A percentile compares a stretch with the other conserved stretches of the same genome.
Conservation (phyloP, 2,329 filamentous ascomycete species). For the Fusarium keratoplasticum region DNA sequence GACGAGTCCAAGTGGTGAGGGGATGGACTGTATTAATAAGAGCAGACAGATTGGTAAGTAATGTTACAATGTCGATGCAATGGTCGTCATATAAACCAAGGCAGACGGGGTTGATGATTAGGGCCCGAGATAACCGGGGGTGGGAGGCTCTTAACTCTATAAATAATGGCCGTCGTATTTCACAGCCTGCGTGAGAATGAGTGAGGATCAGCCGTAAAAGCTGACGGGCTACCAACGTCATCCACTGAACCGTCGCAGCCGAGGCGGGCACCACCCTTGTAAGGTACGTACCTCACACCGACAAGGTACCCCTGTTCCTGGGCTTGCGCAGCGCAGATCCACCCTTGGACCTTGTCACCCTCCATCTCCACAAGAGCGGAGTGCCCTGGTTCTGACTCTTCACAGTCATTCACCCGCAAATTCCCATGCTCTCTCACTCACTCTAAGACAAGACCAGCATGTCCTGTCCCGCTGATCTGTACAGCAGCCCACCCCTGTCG, state of each 20-base stretch:
- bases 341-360: slow-evolving; percentile 1
- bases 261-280: slow-evolving; percentile 28
- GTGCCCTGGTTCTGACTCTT: slow-evolving; percentile 6
- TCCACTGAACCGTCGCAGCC: slow-evolving; percentile 35
- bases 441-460: slow-evolving; percentile 25
- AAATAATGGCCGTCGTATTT: slow-evolving; percentile 40
- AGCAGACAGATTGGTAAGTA: slow-evolving; percentile 10
- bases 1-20: not conserved
- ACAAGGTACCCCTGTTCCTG: slow-evolving; percentile 8
- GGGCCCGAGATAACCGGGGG: slow-evolving; percentile 22
- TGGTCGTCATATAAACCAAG: slow-evolving; percentile 20
- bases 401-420: slow-evolving; percentile 26
- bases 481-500: slow-evolving; percentile 24
- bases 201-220: slow-evolving; percentile 8
- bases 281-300: slow-evolving; percentile 1
- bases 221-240: slow-evolving; percentile 34
- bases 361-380: slow-evolving; percentile 25
- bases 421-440: slow-evolving; percentile 18
- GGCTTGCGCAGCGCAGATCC: not conserved
- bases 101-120: slow-evolving; percentile 25
- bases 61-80: slow-evolving; percentile 30
- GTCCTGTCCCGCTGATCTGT: slow-evolving; percentile 32
- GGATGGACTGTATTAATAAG: slow-evolving; percentile 17
- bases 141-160: slow-evolving; percentile 32
- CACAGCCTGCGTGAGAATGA: not conserved